phyloP scores from a whole-genome alignment of 306 rosid species.

The Fragaria vesca region DNA sequence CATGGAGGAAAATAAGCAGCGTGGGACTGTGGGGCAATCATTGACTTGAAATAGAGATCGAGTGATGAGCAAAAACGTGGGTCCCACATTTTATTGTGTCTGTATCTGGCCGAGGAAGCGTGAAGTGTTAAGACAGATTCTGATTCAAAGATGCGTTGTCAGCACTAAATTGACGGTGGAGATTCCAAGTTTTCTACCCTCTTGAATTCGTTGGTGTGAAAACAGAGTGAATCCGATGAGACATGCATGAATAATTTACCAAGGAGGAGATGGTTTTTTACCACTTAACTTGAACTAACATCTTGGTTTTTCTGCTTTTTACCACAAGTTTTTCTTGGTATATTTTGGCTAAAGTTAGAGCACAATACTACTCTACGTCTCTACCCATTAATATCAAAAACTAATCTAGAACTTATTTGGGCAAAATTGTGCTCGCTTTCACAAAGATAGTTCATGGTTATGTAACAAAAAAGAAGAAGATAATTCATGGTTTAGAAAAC shows the following conservation, averaged over 20 bases:
- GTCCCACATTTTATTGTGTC: not conserved
- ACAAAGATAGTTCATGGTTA: too few relatives aligned
- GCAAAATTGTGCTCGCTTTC: too few relatives aligned
- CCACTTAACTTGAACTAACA: not conserved
- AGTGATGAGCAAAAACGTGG: not conserved
- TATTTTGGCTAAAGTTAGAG: not conserved
- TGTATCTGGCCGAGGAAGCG: not conserved
- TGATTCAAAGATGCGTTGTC: not conserved
- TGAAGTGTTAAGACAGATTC: constrained; percentile 13
- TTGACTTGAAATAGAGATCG: not conserved
- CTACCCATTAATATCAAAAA: not conserved
- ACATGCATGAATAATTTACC: not conserved
- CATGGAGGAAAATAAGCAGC: not conserved
- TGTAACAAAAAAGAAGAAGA: too few relatives aligned
- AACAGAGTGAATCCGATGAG: not conserved
- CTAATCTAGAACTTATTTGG: too few relatives aligned
- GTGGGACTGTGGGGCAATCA: not conserved
- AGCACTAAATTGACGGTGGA: not conserved
- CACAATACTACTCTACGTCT: not conserved
- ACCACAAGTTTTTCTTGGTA: too few relatives aligned
- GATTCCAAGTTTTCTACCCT: not conserved
- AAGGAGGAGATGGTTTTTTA: not conserved
- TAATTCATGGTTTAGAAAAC: too few relatives aligned
- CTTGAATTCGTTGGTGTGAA: not conserved
- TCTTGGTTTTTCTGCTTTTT: not conserved